Base-by-base conservation (phyloP, 2,329 filamentous ascomycete genomes). In the Exophiala phaeomuriformis region DNA sequence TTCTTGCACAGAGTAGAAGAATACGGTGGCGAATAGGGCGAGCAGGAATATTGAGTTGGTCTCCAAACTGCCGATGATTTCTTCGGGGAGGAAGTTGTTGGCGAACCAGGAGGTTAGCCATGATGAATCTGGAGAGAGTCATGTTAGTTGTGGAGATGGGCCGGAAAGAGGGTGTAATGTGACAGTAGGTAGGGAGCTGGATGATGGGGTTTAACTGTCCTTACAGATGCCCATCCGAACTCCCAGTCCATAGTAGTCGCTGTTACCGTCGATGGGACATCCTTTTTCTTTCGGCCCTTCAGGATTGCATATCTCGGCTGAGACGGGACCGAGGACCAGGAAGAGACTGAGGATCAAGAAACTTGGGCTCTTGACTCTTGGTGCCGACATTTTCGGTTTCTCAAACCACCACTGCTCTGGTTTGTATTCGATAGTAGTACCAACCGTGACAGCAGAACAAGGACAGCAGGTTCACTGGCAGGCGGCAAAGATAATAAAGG, bases 211-310 rank as follows among this genome's bases (percentile, higher is more conserved):
- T 8, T 39, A 4, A 8, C 6, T 39, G 10, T 39, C 3, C 35
- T 52, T 54, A 53, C 61, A 62, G 33, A 59, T 53, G 42, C 60
- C 60, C n/a, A 61, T 49, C 5, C 60, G 49, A 10, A 62, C 55
- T 27, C 60, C 60, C 6, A 62, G 46, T 37, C 60, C 60, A 47
- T 62, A 62, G 30, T 54, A 55, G 42, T 62, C 60, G 36, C 12
- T 36, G 36, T 52, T 52, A 10, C 50, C 50, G 2, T 28, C 10
- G 29, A 52, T 30, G 5, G 50, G 29, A 41, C 50, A 52, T 6
- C 37, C 44, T n/a, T 51, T 31, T 36, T 44, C 48, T 30, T 44
- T 29, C 7, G 48, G 39, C 4, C 40, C 40, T 19, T 51, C 48
- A 29, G 48, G 28, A 6, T 27, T 8, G 12, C 29, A 36, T 12